Evolutionary conservation across 495 filamentous ascomycete genomes (phyloP).

Genomic region (Penicillium malachiteum): DNA sequence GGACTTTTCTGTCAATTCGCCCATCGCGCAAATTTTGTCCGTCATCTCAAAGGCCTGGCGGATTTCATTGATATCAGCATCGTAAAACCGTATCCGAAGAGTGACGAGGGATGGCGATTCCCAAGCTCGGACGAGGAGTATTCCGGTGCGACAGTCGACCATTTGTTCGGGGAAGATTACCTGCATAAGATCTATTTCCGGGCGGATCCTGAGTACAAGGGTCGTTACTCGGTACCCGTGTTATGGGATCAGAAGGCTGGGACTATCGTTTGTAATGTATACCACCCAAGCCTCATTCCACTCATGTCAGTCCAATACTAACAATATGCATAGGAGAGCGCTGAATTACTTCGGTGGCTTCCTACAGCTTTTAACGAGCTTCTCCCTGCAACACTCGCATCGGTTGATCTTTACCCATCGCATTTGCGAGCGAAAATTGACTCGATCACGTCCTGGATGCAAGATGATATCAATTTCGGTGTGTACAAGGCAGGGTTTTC

Average conservation of each 20-base stretch:
- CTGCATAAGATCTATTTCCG: conserved; percentile 55
- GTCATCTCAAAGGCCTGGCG: conserved; percentile 75
- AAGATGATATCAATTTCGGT: conserved; percentile 45
- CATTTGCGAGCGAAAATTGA: conserved; percentile 45
- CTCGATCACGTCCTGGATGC: conserved; percentile 42
- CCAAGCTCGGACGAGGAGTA: conserved; percentile 48
- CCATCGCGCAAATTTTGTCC: conserved; percentile 57
- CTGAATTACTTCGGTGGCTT: conserved; percentile 52
- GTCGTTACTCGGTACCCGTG: conserved; percentile 54
- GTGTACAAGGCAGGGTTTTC: conserved; percentile 60
- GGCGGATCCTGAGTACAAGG: conserved; percentile 50
- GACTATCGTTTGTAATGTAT: conserved; percentile 50
- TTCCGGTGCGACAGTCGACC: conserved; percentile 50
- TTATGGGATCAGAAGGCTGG: conserved; percentile 54
- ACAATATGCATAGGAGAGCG: conserved; percentile 38
- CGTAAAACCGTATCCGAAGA: conserved; percentile 72
- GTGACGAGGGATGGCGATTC: conserved; percentile 52
- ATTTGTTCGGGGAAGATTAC: conserved; percentile 48
- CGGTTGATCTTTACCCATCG: conserved; percentile 46
- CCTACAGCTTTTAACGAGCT: conserved; percentile 47
- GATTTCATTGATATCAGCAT: conserved; percentile 65
- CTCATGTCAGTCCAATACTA: neutral
- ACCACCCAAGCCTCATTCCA: no score
- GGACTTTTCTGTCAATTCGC: conserved; percentile 63
- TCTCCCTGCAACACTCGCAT: conserved; percentile 26